Percentiles rank a stretch among this genome's conserved stretches.
Conservation (phyloP, 2,329 filamentous ascomycete genomes). For the Exophiala sp. region DNA sequence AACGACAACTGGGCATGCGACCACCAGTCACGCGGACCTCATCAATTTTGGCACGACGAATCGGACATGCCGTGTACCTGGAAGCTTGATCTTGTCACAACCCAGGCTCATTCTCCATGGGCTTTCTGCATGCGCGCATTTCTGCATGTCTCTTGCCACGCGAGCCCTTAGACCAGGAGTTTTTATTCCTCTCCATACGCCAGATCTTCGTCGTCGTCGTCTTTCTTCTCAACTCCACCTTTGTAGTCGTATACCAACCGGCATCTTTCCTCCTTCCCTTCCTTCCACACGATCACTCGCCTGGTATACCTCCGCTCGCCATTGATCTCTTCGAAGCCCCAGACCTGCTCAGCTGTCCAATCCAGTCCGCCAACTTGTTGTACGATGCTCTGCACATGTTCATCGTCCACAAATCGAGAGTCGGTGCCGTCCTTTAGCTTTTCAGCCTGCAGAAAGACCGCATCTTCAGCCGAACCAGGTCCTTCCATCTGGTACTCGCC, state of each 20-base stretch:
- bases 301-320: conserved; percentile 42
- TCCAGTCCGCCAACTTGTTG: conserved; percentile 40
- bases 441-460: conserved; percentile 40
- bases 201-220: conserved; percentile 19
- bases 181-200: conserved; percentile 24
- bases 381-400: conserved; percentile 51
- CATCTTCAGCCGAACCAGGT: conserved; percentile 38
- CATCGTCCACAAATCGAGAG: conserved; percentile 58
- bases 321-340: conserved; percentile 45
- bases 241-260: conserved; percentile 42
- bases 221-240: conserved; percentile 21
- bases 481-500: conserved; percentile 41
- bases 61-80: not conserved
- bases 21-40: not conserved
- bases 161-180: too few relatives aligned
- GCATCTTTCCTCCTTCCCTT: conserved; percentile 34
- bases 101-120: too few relatives aligned
- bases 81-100: too few relatives aligned
- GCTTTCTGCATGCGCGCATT: not conserved
- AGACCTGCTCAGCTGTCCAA: conserved; percentile 54
- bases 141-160: not conserved
- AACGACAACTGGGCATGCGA: not conserved
- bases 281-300: conserved; percentile 41
- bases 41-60: not conserved
- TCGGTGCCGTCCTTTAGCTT: conserved; percentile 53